Base-by-base conservation (phyloP, 2,329 filamentous ascomycete species). In the Daldinia eschscholtzii region DNA sequence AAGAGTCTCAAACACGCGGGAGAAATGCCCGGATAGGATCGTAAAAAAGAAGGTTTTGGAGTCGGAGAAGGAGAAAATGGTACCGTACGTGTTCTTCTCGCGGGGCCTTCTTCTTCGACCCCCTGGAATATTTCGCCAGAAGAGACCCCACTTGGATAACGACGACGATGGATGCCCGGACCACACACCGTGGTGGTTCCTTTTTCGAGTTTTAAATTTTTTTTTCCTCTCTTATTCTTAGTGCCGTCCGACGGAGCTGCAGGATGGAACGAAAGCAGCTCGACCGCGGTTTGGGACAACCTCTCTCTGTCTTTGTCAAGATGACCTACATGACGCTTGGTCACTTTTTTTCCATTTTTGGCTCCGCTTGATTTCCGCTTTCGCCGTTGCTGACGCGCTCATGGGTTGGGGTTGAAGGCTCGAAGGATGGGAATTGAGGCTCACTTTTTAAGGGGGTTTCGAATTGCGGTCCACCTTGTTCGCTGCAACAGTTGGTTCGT, bases 391-490 rank as follows among this genome's bases (percentile, higher is more conserved):
- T 52, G 46, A 52, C 46, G 46, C 44, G 46, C 44, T 28, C 10
- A 48, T 52, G 46, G 46, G 46, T 52, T 52, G 46, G 46, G 46
- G 46, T 52, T 15, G 28, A 18, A 26, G n/a, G 26, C 28, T 33
- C 26, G 26, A 52, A 52, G 46, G 46, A 52, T 52, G 13, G 13
- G 15, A 33, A 15, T 46, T 52, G 46, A 52, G 46, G 46, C 46
- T 52, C 46, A 18, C 46, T 28, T 13, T 52, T 39, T 13, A 15
- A 9, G 15, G 7, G 20, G 46, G 46, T 52, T 52, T 52, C 28
- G 35, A 52, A 52, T 4, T 52, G 3, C 4, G 46, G 46, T 18
- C 46, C 46, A 33, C 46, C 26, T 15, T 33, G 13, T 26, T 33
- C 46, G 26, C 26, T 52, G 28, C 46, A 52, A 33, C 46, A 1